Conservation (phyloP, 2,329 filamentous ascomycete species). For the Fulvia fulva region DNA sequence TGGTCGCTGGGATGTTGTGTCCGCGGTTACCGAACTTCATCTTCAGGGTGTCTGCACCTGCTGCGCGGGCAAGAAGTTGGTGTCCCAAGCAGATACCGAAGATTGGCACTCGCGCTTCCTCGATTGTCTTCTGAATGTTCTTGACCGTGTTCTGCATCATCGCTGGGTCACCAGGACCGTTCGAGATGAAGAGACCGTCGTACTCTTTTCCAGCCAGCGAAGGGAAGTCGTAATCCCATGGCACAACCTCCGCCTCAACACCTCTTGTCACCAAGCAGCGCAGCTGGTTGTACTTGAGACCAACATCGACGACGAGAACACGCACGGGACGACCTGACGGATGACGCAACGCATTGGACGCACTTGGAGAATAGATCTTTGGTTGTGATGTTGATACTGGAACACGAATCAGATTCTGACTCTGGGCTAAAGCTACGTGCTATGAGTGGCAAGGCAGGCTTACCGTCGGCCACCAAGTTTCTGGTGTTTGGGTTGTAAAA, state of each 20-base stretch:
- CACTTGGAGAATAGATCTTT: constrained; percentile 76
- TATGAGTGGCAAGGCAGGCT: constrained; percentile 39
- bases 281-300: constrained; percentile 97
- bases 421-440: constrained; percentile 23
- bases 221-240: constrained; percentile 92
- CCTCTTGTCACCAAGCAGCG: constrained; percentile 87
- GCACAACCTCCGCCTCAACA: constrained; percentile 89
- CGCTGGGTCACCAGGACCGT: constrained; percentile 92
- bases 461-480: constrained; percentile 93
- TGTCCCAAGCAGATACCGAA: constrained; percentile 97
- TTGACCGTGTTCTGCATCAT: constrained; percentile 75
- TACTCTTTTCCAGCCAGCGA: constrained; percentile 74
- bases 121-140: constrained; percentile 71
- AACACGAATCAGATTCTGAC: constrained; percentile 29
- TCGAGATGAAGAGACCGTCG: constrained; percentile 95
- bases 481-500: constrained; percentile 90
- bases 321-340: constrained; percentile 82
- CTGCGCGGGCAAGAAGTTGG: constrained; percentile 83
- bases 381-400: constrained; percentile 85
- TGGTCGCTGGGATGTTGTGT: constrained; percentile 97
- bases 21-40: constrained; percentile 99
- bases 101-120: constrained; percentile 77
- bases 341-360: constrained; percentile 71
- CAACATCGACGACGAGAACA: constrained; percentile 90
- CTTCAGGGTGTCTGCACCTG: constrained; percentile 81